Evolutionary conservation across 2,329 filamentous ascomycete species (phyloP).

Genomic region (Sclerotinia trifoliorum): DNA sequence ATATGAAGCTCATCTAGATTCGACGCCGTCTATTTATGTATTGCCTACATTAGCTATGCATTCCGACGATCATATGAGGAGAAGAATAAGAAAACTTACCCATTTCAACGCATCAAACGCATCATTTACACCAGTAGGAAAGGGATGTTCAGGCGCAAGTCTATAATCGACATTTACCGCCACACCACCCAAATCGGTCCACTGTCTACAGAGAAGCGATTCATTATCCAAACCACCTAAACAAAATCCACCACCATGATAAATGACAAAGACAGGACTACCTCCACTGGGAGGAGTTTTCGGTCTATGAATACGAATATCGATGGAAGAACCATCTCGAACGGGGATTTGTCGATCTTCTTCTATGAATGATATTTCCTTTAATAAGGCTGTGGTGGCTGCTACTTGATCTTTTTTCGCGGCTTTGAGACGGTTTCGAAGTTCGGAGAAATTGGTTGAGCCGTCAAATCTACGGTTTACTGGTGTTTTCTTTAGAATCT

Average conservation of each 20-base stretch:
- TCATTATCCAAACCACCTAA: constrained; percentile 42
- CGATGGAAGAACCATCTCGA: constrained; percentile 32
- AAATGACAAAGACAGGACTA: constrained; percentile 40
- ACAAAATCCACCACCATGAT: constrained; percentile 42
- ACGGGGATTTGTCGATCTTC: constrained; percentile 31
- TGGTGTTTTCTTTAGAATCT: background rate
- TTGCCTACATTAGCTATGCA: background rate
- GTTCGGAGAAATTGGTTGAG: background rate
- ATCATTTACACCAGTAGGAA: constrained; percentile 47
- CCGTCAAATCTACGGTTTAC: background rate
- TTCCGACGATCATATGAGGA: background rate
- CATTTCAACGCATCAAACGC: constrained; percentile 48
- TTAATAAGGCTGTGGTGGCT: background rate
- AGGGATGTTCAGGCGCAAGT: constrained; percentile 48
- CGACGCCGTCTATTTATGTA: background rate
- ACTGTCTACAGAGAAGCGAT: constrained; percentile 39
- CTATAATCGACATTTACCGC: constrained; percentile 47
- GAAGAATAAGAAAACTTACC: constrained; percentile 33
- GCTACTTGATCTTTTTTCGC: background rate
- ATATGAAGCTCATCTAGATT: constrained; percentile 38
- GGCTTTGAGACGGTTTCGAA: background rate
- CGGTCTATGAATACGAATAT: constrained; percentile 32
- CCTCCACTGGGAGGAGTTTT: constrained; percentile 26
- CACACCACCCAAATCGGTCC: constrained; percentile 42
- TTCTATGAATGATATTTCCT: constrained; percentile 26